These are phyloP conservation scores for Dryas drummondii DNA, from an alignment of 306 rosid genomes.

Conservation along the genomic window DNA sequence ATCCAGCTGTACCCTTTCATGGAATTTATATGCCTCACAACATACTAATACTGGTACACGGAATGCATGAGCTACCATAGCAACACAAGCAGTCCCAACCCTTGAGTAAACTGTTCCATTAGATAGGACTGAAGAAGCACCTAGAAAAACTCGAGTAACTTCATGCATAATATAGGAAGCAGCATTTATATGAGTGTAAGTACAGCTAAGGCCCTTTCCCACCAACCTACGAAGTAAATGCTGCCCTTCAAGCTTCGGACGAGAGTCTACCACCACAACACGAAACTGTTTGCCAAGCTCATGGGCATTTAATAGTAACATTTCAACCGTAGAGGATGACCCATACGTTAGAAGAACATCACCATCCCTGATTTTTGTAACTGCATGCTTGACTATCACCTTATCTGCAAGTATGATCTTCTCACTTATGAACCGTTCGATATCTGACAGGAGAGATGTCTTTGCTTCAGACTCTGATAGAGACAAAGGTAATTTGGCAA, in stretches of 20 bases:
- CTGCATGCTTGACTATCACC: slow-evolving; percentile 81
- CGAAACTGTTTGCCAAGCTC: slow-evolving; percentile 75
- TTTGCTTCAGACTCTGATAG: slow-evolving; percentile 72
- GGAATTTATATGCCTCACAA: slow-evolving; percentile 91
- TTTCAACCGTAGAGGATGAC: slow-evolving; percentile 69
- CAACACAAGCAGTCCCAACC: slow-evolving; percentile 86
- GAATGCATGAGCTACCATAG: slow-evolving; percentile 93
- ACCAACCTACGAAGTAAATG: slow-evolving; percentile 70
- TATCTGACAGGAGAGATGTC: slow-evolving; percentile 63
- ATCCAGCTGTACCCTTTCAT: slow-evolving; percentile 93
- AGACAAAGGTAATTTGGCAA: slow-evolving; percentile 57
- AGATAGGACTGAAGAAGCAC: slow-evolving; percentile 73
- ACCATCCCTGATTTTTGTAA: slow-evolving; percentile 76
- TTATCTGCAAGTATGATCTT: slow-evolving; percentile 78
- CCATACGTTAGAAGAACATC: slow-evolving; percentile 89
- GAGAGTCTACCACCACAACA: slow-evolving; percentile 83
- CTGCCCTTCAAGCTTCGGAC: slow-evolving; percentile 83
- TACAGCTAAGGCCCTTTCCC: slow-evolving; percentile 72
- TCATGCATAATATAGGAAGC: slow-evolving; percentile 79
- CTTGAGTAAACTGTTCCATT: slow-evolving; percentile 91
- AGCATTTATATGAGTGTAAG: slow-evolving; percentile 81
- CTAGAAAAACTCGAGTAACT: slow-evolving; percentile 79
- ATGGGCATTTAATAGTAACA: slow-evolving; percentile 66
- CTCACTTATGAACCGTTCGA: slow-evolving; percentile 64
- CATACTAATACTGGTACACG: slow-evolving; percentile 81